phyloP scores from a whole-genome alignment of 305 asterid species.

The Solanum hybrid region DNA sequence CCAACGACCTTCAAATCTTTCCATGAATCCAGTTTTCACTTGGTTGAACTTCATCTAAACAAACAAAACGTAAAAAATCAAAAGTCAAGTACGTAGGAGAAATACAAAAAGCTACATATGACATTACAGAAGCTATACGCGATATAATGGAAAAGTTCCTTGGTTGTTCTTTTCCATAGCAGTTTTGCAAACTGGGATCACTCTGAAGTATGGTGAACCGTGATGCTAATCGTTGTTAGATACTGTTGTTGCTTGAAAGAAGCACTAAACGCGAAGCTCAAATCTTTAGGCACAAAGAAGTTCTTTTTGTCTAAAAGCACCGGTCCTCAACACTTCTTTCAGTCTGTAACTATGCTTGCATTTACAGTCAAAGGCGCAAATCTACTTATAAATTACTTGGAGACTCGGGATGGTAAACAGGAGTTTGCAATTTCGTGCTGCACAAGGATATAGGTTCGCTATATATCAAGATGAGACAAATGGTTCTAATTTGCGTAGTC shows the following conservation, averaged over 20 bases:
- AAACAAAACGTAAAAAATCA: not conserved
- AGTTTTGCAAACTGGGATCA: not conserved
- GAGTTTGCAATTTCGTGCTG: not conserved
- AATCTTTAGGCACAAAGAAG: not conserved
- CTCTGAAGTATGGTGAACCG: not conserved
- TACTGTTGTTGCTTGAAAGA: not conserved
- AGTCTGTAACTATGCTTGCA: not conserved
- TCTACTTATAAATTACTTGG: not conserved
- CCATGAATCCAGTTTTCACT: slow-evolving; percentile 85
- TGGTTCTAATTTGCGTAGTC: not conserved
- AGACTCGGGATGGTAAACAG: not conserved
- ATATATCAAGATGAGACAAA: not conserved
- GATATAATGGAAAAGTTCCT: too few relatives aligned
- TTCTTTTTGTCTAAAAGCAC: not conserved
- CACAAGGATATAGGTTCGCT: not conserved
- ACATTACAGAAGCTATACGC: too few relatives aligned
- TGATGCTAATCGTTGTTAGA: not conserved
- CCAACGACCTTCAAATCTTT: slow-evolving; percentile 85
- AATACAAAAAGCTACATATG: not conserved
- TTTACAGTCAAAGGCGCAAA: not conserved
- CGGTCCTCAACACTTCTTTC: not conserved
- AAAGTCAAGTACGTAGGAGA: not conserved
- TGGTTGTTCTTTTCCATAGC: not conserved
- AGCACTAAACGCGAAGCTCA: not conserved
- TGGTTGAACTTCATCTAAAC: slow-evolving; percentile 81